These are phyloP conservation scores for Coemansia sp. DNA, from an alignment of 192 early-diverging fungal species.

Conservation along the genomic window DNA sequence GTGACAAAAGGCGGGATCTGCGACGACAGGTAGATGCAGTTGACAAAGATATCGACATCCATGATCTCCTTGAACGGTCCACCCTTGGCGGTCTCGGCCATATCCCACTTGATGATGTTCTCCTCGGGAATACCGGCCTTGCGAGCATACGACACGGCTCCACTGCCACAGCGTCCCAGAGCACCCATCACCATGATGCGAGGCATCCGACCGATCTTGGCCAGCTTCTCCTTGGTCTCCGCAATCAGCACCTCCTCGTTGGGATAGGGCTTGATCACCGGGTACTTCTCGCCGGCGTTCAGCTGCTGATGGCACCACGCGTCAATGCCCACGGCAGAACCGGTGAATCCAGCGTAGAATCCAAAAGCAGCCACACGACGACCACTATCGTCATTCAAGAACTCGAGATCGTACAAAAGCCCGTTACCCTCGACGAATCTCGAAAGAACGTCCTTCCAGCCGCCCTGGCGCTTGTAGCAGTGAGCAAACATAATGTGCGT, in stretches of 20 bases:
- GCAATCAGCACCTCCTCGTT: conserved; percentile 77
- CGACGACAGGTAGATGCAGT: conserved; percentile 95
- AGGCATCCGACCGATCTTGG: conserved; percentile 64
- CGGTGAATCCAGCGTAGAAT: conserved; percentile 96
- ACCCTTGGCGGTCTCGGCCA: conserved; percentile 86
- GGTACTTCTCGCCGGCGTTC: conserved; percentile 57
- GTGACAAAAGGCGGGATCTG: conserved; percentile 95
- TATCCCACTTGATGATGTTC: conserved; percentile 93
- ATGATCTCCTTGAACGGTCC: conserved; percentile 93
- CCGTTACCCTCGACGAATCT: conserved; percentile 86
- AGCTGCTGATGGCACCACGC: conserved; percentile 84
- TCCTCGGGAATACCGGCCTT: conserved; percentile 80
- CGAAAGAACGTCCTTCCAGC: conserved; percentile 85
- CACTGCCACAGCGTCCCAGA: conserved; percentile 89
- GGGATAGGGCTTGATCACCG: conserved; percentile 75
- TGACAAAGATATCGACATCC: conserved; percentile 91
- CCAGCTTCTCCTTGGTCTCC: conserved; percentile 60
- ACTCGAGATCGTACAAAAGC: conserved; percentile 90
- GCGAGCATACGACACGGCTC: conserved; percentile 79
- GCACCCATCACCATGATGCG: conserved; percentile 98
- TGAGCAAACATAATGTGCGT: conserved; percentile 98
- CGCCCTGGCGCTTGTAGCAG: conserved; percentile 94
- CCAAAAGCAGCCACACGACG: conserved; percentile 96
- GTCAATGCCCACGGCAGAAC: conserved; percentile 86
- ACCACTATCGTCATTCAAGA: conserved; percentile 76